phyloP scores from a whole-genome alignment of 2,329 filamentous ascomycete species.

The Nothophoma quercina region DNA sequence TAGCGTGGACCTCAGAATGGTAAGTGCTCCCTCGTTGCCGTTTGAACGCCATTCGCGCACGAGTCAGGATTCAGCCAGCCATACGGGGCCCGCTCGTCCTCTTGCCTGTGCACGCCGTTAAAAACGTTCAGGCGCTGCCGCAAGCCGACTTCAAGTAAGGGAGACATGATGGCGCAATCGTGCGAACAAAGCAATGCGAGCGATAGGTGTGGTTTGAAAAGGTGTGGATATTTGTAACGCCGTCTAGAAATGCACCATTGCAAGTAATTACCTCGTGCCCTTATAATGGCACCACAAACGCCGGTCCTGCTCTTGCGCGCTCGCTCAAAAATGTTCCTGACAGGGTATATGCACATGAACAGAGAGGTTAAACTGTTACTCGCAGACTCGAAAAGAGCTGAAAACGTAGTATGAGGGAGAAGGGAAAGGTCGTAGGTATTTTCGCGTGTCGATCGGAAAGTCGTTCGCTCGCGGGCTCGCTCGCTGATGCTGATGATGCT shows the following conservation, averaged over 20 bases:
- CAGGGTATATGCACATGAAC: constrained; percentile 12
- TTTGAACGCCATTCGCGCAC: too few relatives aligned
- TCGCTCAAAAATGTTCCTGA: neutral
- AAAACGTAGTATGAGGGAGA: neutral
- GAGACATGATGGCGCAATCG: neutral
- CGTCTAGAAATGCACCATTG: constrained; percentile 7
- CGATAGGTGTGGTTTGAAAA: neutral
- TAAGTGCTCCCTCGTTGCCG: too few relatives aligned
- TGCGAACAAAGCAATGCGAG: neutral
- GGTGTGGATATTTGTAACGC: constrained; percentile 6
- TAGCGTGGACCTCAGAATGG: too few relatives aligned
- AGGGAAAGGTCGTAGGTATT: constrained; percentile 12
- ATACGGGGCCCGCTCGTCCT: too few relatives aligned
- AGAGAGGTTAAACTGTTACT: neutral
- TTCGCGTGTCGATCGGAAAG: constrained; percentile 5
- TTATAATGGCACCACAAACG: constrained; percentile 6
- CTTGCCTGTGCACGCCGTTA: neutral
- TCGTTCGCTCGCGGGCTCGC: constrained; percentile 6
- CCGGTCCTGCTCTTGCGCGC: constrained; percentile 10
- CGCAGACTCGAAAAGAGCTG: neutral
- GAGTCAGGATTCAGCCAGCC: too few relatives aligned
- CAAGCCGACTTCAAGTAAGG: constrained; percentile 5
- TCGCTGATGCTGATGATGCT: neutral
- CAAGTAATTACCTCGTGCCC: neutral
- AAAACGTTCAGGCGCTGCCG: constrained; percentile 1